These are phyloP conservation scores for Trebouxiophyceae sp. DNA, from an alignment of 163 green algal species.

Conservation along the genomic window DNA sequence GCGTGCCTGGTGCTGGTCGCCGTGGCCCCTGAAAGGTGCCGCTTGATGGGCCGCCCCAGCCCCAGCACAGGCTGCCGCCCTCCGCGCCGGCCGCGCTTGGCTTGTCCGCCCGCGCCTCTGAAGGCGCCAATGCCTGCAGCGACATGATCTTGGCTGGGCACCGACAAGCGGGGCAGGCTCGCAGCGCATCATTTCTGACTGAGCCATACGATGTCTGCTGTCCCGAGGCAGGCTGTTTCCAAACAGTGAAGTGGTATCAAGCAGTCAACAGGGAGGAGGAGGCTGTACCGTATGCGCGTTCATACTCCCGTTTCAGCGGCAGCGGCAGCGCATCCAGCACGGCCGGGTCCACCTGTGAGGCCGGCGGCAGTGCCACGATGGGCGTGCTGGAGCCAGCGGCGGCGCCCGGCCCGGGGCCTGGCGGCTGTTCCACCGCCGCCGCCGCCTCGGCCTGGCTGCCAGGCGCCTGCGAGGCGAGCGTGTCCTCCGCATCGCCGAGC, in stretches of 20 bases:
- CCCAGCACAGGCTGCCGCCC: neutral
- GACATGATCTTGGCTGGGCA: too few species aligned
- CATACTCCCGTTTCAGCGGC: slow-evolving; percentile 48
- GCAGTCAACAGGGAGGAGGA: neutral
- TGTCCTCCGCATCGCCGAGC: too few species aligned
- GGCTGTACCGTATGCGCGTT: slow-evolving; percentile 41
- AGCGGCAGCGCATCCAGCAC: slow-evolving; percentile 52
- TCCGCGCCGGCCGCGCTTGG: neutral
- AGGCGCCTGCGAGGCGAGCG: too few species aligned
- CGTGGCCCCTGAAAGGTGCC: neutral
- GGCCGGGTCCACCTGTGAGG: slow-evolving; percentile 45
- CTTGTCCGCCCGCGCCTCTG: too few species aligned
- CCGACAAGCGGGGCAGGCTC: too few species aligned
- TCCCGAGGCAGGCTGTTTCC: neutral
- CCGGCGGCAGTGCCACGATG: slow-evolving; percentile 32
- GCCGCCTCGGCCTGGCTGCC: too few species aligned
- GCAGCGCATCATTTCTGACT: neutral
- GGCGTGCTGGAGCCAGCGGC: too few species aligned
- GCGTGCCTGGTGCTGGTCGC: slow-evolving; percentile 7
- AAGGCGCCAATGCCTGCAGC: too few species aligned
- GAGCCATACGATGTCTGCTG: neutral
- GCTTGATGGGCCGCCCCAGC: neutral
- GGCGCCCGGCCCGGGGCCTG: too few species aligned
- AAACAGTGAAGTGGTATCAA: neutral
- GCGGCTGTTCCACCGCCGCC: too few species aligned